Evolutionary conservation across 352 stramenopile genomes (phyloP), one percentile per base, ranked within the genome.

Genomic region (Poterioochromonas sp.): DNA sequence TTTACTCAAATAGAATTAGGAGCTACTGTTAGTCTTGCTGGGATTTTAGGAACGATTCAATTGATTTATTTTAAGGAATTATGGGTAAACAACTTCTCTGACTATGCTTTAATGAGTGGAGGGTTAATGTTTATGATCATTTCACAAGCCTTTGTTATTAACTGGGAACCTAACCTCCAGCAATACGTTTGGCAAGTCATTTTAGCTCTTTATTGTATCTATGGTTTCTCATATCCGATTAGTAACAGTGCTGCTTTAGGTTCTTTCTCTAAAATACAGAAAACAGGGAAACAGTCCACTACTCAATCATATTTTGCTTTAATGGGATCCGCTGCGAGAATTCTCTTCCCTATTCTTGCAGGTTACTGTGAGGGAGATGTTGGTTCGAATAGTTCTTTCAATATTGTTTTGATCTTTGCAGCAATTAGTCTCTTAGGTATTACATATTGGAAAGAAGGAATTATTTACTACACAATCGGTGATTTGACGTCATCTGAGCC

Each of bases 231-330:
- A 15, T 71, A 71, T 71, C 62, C 62, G 8, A 44, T 71, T 3
- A 29, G 62, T 3, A 71, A 71, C 41, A 71, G 62, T 47, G 62
- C 62, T 12, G 62, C 41, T 1, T 47, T 71, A 22, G 62, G 62
- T 44, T 43, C 26, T 3, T 71, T 71, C 26, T 41, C 62, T 12
- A 71, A 32, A 44, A 8, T 71, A 3, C 34, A 47, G 15, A 71
- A 71, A 47, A 22, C 34, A 26, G 62, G 39, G 5, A 8, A n/a
- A 29, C 62, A 71, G 41, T 11, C 8, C 3, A 41, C 39, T 5
- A 41, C 15, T 47, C 62, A 71, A 47, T n/a, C 12, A 43, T n/a
- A 44, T n/a, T 71, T 71, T 71, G 62, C 62, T 8, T n/a, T 41
- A 5, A 43, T 71, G 15, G 62, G 62, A 43, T 47, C 34, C 8